These are phyloP conservation scores for Candida schatavii DNA, from an alignment of 805 yeast genomes.

Conservation along the genomic window DNA sequence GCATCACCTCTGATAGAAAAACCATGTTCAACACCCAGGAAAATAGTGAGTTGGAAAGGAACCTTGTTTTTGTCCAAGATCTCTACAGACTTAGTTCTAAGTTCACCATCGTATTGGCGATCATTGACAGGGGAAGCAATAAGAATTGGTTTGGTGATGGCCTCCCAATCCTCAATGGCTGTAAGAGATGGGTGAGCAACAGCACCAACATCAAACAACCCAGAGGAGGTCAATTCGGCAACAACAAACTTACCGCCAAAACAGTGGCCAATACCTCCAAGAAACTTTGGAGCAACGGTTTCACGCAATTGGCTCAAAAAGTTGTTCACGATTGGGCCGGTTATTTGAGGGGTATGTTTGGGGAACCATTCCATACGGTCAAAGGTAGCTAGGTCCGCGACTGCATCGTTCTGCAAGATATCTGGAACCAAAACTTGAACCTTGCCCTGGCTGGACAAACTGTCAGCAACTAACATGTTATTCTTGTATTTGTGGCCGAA, in stretches of 20 bases:
- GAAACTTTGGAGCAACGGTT: neutral
- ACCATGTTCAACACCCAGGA: constrained; percentile 67
- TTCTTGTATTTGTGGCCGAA: constrained; percentile 26
- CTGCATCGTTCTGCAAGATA: constrained; percentile 25
- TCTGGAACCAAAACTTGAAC: constrained; percentile 30
- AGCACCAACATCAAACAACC: constrained; percentile 57
- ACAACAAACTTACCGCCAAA: constrained; percentile 27
- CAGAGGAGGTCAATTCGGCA: constrained; percentile 25
- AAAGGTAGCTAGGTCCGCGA: constrained; percentile 3
- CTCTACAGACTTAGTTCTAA: constrained; percentile 56
- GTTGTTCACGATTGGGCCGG: constrained; percentile 11
- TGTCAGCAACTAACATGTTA: constrained; percentile 27
- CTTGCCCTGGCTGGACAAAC: constrained; percentile 12
- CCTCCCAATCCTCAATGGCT: constrained; percentile 55
- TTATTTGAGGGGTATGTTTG: constrained; percentile 11
- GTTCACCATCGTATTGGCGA: constrained; percentile 51
- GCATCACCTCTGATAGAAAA: constrained; percentile 74
- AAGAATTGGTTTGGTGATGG: constrained; percentile 55
- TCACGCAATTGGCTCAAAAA: constrained; percentile 2
- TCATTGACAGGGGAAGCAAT: constrained; percentile 75
- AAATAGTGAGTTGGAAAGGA: constrained; percentile 56
- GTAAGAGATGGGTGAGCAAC: constrained; percentile 78
- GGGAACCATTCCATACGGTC: neutral
- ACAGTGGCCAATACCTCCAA: constrained; percentile 22
- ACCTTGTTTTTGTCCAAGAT: constrained; percentile 50